phyloP scores from a whole-genome alignment of 129 eudicot genomes.

The Chrysanthemum makinoi region DNA sequence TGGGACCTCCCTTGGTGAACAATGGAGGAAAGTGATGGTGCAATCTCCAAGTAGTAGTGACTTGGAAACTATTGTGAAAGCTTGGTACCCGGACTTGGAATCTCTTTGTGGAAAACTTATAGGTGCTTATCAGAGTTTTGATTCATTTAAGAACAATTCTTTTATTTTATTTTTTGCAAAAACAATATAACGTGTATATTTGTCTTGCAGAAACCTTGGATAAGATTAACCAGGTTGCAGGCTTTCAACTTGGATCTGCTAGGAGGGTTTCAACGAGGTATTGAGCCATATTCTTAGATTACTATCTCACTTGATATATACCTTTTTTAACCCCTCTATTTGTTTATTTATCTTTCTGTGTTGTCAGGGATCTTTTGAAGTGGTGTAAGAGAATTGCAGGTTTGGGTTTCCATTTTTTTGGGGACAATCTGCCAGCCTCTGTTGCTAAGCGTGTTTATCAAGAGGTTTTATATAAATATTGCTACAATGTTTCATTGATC shows the following conservation, averaged over 20 bases:
- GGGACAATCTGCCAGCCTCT: constrained; percentile 35
- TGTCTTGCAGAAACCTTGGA: constrained; percentile 72
- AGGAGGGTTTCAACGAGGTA: constrained; percentile 88
- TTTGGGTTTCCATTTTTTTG: constrained; percentile 46
- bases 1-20: constrained; percentile 55
- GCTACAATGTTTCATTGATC: neutral
- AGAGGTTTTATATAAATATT: constrained; percentile 49
- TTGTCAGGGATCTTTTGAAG: constrained; percentile 81
- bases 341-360: constrained; percentile 20
- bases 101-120: constrained; percentile 58
- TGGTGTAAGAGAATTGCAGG: constrained; percentile 81
- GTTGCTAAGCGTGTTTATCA: constrained; percentile 50
- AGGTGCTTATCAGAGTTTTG: constrained; percentile 39
- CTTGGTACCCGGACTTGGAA: constrained; percentile 80
- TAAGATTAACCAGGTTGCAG: constrained; percentile 50
- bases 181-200: neutral
- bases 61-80: constrained; percentile 53
- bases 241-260: constrained; percentile 47
- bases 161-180: neutral
- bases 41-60: constrained; percentile 51
- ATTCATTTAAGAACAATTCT: neutral
- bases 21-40: constrained; percentile 85
- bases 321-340: neutral
- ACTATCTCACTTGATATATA: neutral
- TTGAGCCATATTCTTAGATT: constrained; percentile 1